Evolutionary conservation across 495 filamentous ascomycete species (phyloP).

Genomic region (Geopyxis carbonaria): DNA sequence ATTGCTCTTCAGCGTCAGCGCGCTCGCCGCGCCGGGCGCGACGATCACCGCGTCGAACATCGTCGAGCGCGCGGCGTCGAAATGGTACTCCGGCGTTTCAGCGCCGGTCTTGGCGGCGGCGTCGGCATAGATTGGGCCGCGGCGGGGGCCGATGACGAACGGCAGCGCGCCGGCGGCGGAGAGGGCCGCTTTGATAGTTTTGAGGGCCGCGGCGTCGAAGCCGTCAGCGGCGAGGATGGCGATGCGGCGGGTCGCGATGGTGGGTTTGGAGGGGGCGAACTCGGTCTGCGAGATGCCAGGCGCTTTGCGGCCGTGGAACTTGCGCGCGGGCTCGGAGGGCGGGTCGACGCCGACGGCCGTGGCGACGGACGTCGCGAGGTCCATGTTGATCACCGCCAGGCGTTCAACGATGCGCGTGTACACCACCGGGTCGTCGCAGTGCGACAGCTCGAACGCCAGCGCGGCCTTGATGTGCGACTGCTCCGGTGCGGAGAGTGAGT

Average conservation of each 20-base stretch:
- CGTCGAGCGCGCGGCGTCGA: conserved; percentile 66
- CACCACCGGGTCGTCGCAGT: conserved; percentile 73
- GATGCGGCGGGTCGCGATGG: conserved; percentile 53
- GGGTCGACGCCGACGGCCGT: conserved; percentile 48
- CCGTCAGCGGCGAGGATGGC: conserved; percentile 72
- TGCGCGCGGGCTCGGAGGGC: conserved; percentile 30
- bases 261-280: conserved; percentile 42
- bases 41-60: conserved; percentile 75
- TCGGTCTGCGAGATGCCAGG: conserved; percentile 49
- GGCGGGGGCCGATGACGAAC: conserved; percentile 50
- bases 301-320: conserved; percentile 52
- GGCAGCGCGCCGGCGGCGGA: conserved; percentile 46
- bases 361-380: conserved; percentile 52
- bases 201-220: conserved; percentile 50
- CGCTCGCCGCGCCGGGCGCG: conserved; percentile 52
- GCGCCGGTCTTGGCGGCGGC: conserved; percentile 26
- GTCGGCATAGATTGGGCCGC: conserved; percentile 40
- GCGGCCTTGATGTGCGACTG: conserved; percentile 53
- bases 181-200: conserved; percentile 44
- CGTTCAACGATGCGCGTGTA: conserved; percentile 57
- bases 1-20: conserved; percentile 36
- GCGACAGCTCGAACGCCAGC: conserved; percentile 69
- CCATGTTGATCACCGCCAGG: conserved; percentile 53
- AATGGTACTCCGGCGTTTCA: conserved; percentile 54
- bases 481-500: conserved; percentile 55